Base-by-base conservation (phyloP, 495 filamentous ascomycete genomes). In the Aspergillus haitiensis region DNA sequence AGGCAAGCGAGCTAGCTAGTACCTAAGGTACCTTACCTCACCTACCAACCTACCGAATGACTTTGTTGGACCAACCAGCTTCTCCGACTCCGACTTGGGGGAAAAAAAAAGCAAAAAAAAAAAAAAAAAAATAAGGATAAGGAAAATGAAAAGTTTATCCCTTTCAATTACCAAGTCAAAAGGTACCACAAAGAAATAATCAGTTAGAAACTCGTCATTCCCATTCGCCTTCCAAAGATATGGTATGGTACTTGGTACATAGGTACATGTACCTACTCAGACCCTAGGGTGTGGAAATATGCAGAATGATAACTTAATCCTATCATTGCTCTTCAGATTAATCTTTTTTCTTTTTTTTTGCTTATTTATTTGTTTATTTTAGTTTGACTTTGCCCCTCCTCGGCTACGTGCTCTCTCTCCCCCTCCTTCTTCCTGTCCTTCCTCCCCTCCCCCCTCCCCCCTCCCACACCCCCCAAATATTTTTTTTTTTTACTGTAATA, bases 251-350 rank as follows among this genome's bases (percentile, higher is more conserved):
- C 10, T 58, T 34, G 55, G 44, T 57, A 46, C 50, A 39, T 37
- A 35, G 32, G 48, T 57, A 42, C 37, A 35, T 45, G 46, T 21
- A 52, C 21, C 48, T 15, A 39, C 52, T 15, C 32, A 18, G n/a
- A n/a, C n/a, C 27, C 16, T 47, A 15, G n/a, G n/a, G 44, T 15
- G n/a, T 13, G 10, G n/a, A 47, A 47, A 7, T 16, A 44, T 60
- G 58, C 58, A 60, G 58, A 44, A 47, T 48, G 58, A 60, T 54
- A 60, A 60, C 50, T 50, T 60, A 46, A 59, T 42, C 44, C 37
- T 18, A 13, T 39, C 11, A 13, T 55, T 40, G n/a, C 39, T 45
- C 9, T 9, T 33, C 47, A 15, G 15, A 18, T 18, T 18, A 8
- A 8, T 47, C 21, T 27, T 27, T 3, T 27, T 27, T 37, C 15